Evolutionary conservation across 108 stramenopile genomes (phyloP).

Genomic region (Skeletonema menzelii): DNA sequence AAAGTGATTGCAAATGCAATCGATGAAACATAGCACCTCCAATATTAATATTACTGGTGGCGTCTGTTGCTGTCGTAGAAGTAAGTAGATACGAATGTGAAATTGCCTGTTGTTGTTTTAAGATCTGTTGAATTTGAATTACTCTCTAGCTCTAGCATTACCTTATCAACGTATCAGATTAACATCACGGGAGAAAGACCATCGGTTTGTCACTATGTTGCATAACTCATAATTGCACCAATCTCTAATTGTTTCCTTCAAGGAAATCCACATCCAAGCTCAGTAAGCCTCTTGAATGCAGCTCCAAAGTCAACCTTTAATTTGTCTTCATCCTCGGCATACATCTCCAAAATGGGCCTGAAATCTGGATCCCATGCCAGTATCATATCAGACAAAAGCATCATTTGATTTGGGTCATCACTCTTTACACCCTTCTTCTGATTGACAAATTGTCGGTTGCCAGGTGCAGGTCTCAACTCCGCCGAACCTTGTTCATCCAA

Average conservation of each 20-base stretch:
- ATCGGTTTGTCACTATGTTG: background rate
- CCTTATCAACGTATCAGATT: no score
- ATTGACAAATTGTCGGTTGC: slow-evolving; percentile 55
- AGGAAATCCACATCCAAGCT: slow-evolving; percentile 60
- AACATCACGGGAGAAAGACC: background rate
- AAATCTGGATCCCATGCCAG: slow-evolving; percentile 63
- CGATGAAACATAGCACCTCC: background rate
- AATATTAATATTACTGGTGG: no score
- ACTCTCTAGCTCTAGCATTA: background rate
- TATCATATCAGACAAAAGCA: slow-evolving; percentile 70
- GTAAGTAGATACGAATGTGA: background rate
- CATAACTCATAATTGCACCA: background rate
- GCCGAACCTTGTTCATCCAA: slow-evolving; percentile 39
- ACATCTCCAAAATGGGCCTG: slow-evolving; percentile 49
- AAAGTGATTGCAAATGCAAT: no score
- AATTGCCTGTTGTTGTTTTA: background rate
- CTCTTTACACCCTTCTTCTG: slow-evolving; percentile 30
- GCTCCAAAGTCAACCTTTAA: slow-evolving; percentile 75
- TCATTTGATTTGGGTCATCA: slow-evolving; percentile 60
- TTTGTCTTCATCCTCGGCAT: slow-evolving; percentile 70
- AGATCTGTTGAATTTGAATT: background rate
- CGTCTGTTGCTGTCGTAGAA: slow-evolving; percentile 2
- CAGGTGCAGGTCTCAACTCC: slow-evolving; percentile 50
- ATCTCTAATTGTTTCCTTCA: background rate
- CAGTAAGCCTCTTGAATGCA: slow-evolving; percentile 76